Conservation (phyloP, 2,329 filamentous ascomycete genomes). For the Calonectria pauciramosa region DNA sequence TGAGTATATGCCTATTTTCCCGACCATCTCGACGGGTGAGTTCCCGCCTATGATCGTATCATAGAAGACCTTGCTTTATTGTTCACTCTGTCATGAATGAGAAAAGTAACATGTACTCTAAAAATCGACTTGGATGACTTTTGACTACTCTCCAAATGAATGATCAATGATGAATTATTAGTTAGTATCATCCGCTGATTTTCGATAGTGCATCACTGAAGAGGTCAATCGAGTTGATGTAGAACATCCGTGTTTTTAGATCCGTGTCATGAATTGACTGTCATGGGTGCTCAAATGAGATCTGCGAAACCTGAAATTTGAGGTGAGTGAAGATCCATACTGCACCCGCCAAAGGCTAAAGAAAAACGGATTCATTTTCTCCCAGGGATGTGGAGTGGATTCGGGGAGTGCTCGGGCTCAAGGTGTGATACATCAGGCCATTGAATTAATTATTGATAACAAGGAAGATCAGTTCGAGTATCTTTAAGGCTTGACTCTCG, state of each 20-base stretch:
- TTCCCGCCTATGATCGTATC: background rate
- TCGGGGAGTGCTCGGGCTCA: background rate
- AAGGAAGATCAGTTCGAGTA: too few species aligned
- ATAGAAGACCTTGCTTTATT: too few species aligned
- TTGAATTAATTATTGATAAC: too few species aligned
- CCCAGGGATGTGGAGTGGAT: background rate
- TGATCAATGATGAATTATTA: background rate
- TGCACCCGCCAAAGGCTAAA: background rate
- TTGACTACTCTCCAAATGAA: background rate
- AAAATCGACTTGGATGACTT: too few species aligned
- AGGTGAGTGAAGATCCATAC: background rate
- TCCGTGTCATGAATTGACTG: background rate
- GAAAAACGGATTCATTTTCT: background rate
- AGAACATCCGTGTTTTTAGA: background rate
- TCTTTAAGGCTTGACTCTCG: too few species aligned
- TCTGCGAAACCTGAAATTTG: background rate
- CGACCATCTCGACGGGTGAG: background rate
- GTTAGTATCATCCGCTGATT: background rate
- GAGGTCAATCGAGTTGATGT: background rate
- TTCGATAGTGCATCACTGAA: background rate
- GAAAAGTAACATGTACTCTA: too few species aligned
- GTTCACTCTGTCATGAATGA: too few species aligned
- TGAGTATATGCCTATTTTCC: background rate
- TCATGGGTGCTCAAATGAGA: background rate
- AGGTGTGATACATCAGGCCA: background rate